Conservation (phyloP, 1,284 basidiomycete genomes). For the Volvariella surrecta region DNA sequence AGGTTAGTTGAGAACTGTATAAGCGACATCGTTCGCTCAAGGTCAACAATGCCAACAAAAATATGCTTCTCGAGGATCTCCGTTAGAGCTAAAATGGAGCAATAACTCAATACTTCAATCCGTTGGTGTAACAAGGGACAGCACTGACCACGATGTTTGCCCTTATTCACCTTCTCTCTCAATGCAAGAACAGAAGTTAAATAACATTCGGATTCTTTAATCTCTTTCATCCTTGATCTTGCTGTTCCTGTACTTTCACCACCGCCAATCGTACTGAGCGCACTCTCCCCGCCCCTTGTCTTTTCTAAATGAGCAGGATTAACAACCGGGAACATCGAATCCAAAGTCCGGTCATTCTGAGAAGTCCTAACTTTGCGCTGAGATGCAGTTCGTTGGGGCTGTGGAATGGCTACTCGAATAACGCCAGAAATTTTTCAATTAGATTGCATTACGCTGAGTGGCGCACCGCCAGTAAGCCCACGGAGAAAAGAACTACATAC, state of each 20-base stretch:
- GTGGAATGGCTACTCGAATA: conserved; percentile 11
- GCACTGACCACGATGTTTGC: conserved; percentile 50
- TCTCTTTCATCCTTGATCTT: conserved; percentile 36
- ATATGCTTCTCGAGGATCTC: conserved; percentile 84
- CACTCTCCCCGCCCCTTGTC: conserved; percentile 11
- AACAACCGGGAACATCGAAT: conserved; percentile 79
- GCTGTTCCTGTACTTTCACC: conserved; percentile 9
- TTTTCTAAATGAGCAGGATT: conserved; percentile 37
- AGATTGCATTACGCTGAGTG: conserved; percentile 1
- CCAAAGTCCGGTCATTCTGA: conserved; percentile 79
- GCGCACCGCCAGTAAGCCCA: conserved; percentile 3
- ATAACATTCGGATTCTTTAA: conserved; percentile 74
- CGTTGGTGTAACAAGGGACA: not conserved
- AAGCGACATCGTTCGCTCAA: conserved; percentile 65
- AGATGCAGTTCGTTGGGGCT: conserved; percentile 46
- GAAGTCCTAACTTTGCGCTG: conserved; percentile 94
- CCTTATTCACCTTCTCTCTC: conserved; percentile 49
- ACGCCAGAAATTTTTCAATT: conserved; percentile 6
- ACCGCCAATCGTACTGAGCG: conserved; percentile 10
- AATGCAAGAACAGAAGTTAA: conserved; percentile 75
- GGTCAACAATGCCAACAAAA: conserved; percentile 91
- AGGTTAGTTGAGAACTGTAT: conserved; percentile 87
- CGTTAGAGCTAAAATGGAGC: conserved; percentile 49
- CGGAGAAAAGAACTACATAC: not conserved
- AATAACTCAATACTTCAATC: conserved; percentile 2